Base-by-base conservation (phyloP, 352 stramenopile genomes). In the Phytophthora rubi region DNA sequence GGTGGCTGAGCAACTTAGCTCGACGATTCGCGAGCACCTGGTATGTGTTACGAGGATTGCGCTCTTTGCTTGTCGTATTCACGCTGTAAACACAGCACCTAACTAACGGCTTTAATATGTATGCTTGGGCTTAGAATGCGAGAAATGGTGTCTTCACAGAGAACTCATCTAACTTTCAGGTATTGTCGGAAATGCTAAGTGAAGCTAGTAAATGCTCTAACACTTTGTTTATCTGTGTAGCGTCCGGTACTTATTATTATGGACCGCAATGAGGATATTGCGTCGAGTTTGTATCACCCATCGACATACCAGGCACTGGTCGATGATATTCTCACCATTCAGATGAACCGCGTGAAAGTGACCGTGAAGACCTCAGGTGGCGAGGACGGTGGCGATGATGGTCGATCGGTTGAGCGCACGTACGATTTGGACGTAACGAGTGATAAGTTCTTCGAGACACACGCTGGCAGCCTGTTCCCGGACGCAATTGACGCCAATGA, bases 191-290 rank as follows among this genome's bases (percentile, higher is more conserved):
- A 52, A 26, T 35, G 26, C 28, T 13, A 16, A 55, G 1, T 53
- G 4, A 53, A 60, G 30, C 6, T 67, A 26, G 33, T 61, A 1
- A 37, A 33, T 30, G 26, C 26, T 30, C 7, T 15, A 35, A 12
- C n/a, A 30, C 9, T 47, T 33, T 30, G 73, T 23, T 65, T 53
- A 12, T 35, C 33, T 53, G 7, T 51, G 37, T 28, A 97, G 82
- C 86, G 97, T 61, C 97, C 97, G 0, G 87, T 99, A 18, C 65
- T 99, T 59, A 95, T 99, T 42, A 96, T 99, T 60, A 89, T 99
- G 80, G 97, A 99, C 77, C 96, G 98, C 13, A 98, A 98, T 71
- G 91, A 98, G 77, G 97, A 99, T 77, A 82, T 99, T 23, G 89
- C 97, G 18, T 98, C 96, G 45, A 94, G 93, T 54, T 81, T 99